Base-by-base conservation (phyloP, 495 filamentous ascomycete species). In the Annulohypoxylon nitens region DNA sequence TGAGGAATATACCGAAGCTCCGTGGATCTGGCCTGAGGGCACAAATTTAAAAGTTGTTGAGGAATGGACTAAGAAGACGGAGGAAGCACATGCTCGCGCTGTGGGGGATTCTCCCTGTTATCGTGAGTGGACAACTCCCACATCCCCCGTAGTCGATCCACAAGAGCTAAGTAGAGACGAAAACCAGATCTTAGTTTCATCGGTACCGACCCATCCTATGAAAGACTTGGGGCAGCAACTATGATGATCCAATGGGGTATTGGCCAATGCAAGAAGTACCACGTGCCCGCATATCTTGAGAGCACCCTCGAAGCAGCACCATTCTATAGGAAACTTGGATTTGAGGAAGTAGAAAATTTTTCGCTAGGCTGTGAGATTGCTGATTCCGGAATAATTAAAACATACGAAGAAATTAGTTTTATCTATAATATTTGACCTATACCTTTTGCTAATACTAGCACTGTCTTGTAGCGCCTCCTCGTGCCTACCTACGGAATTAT, bases 21-120 rank as follows among this genome's bases (percentile, higher is more conserved):
- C 75, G 9, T 75, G 76, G 74, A 53, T 66, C 30, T 84, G 81
- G 81, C 81, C 79, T 2, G 65, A 70, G 41, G 81, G 75, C 26
- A 80, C 80, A 14, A 53, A 78, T 39, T 23, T 73, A 14, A 63
- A 65, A 8, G 58, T 77, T 11, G 20, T 83, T 4, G 67, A 75
- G 4, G 64, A 57, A 11, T 84, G 82, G 76, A 59, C 61, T 7
- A 64, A 48, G 18, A 74, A 65, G 36, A 72, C 79, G 1, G 78
- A 79, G 39, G 76, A 67, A 10, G 76, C 68, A 7, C 73, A 78
- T 57, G 25, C 36, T 11, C 71, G 59, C 36, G 62, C 76, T 16
- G 41, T 81, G 3, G 76, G 79, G 9, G 67, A 75, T 53, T 36
- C 14, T 5, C 67, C 71, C 1, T 81, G 79, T 57, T 82, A 82